Percentiles rank a stretch among this genome's conserved stretches.
phyloP scores from a whole-genome alignment of 805 yeast genomes.

The Candida piceae region DNA sequence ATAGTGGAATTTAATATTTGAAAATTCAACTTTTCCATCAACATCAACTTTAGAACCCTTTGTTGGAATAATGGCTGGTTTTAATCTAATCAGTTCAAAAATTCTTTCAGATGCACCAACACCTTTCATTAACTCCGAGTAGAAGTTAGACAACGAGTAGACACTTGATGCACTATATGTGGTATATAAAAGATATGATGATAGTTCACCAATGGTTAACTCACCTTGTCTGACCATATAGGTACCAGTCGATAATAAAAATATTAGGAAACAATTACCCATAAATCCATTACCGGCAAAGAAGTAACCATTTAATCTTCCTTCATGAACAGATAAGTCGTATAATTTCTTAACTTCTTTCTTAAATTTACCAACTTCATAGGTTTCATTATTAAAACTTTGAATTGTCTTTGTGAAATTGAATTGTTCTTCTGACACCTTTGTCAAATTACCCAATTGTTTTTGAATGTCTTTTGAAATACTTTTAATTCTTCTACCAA shows the following conservation, averaged over 20 bases:
- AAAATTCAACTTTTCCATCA: slow-evolving; percentile 56
- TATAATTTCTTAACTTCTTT: slow-evolving; percentile 61
- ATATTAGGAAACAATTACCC: slow-evolving; percentile 78
- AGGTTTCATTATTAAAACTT: slow-evolving; percentile 78
- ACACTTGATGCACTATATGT: slow-evolving; percentile 91
- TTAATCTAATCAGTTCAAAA: slow-evolving; percentile 77
- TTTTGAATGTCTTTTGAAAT: slow-evolving; percentile 76
- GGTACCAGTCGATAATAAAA: slow-evolving; percentile 75
- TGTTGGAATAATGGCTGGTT: slow-evolving; percentile 66
- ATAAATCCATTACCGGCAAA: slow-evolving; percentile 77
- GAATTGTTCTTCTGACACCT: slow-evolving; percentile 88
- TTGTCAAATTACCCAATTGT: slow-evolving; percentile 79
- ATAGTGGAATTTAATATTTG: slow-evolving; percentile 63
- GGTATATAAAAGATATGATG: slow-evolving; percentile 93
- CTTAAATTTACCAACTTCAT: slow-evolving; percentile 73
- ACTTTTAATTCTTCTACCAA: slow-evolving; percentile 73
- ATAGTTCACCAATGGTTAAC: slow-evolving; percentile 79
- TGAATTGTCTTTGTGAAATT: slow-evolving; percentile 84
- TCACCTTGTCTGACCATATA: slow-evolving; percentile 73
- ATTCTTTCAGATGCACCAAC: slow-evolving; percentile 92
- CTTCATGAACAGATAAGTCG: slow-evolving; percentile 73
- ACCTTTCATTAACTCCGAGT: slow-evolving; percentile 94
- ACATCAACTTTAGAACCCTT: slow-evolving; percentile 47
- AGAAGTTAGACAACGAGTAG: slow-evolving; percentile 85
- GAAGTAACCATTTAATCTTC: slow-evolving; percentile 68